Base-by-base conservation (phyloP, 225 moss, liverwort and hornwort genomes). In the Anthoceros angustus region DNA sequence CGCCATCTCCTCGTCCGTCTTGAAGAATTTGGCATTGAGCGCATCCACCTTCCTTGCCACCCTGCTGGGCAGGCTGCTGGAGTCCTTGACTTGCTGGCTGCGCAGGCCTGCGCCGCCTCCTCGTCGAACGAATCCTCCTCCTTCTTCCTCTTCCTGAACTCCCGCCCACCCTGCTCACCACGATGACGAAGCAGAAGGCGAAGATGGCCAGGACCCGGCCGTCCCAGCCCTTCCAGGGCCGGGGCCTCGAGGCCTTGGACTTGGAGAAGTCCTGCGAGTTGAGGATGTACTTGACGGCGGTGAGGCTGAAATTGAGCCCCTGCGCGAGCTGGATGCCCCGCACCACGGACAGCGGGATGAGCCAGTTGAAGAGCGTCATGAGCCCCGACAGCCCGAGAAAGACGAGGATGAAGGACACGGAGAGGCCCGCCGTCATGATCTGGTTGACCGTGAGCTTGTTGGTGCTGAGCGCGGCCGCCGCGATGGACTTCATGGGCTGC, bases 401-500 rank as follows among this genome's bases (percentile, higher is more conserved):
- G 0, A 81, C 64, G 2, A 92, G 83, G 60, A 92, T 41, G 2
- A 73, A 49, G 16, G 86, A 82, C 21, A 84, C 85, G 1, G 78
- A 75, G 42, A 88, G 68, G 1, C 92, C 88, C 2, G 92, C 92
- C 8, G 92, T 86, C 92, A 92, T 88, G n/a, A 92, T 88, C 61
- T 92, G 83, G 42, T 78, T 77, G 64, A 92, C 80, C 16, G 88
- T 80, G 2, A 92, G 81, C 2, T 81, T 88, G 55, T 86, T 73
- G 42, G 62, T 39, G 21, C 88, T 66, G 40, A 92, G 83, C 14
- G 92, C 86, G 42, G 86, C 88, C 42, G 92, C 84, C 15, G 86
- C 92, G 38, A 92, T 92, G 18, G 92, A 86, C 68, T 92, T 92
- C 88, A 92, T 92, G 61, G 92, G 92, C 74, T 92, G 88, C 72